These are phyloP conservation scores for Capsicum rhomboideum DNA, from an alignment of 257 asterid genomes.

Conservation along the genomic window DNA sequence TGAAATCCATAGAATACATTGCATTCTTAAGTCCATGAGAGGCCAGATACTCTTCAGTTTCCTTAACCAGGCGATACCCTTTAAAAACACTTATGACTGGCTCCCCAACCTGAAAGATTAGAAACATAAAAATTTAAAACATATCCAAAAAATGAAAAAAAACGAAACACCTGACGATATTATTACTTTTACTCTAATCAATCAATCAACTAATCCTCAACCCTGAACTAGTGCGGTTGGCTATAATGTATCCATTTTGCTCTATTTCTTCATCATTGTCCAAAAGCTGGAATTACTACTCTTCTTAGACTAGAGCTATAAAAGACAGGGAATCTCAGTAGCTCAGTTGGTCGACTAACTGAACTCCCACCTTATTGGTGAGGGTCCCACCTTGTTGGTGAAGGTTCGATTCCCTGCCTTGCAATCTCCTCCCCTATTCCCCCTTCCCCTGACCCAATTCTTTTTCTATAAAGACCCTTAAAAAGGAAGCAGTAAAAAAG, in stretches of 20 bases:
- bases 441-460: too few species aligned
- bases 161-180: not conserved
- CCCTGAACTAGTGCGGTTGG: not conserved
- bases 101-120: constrained; percentile 46
- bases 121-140: not conserved
- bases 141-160: not conserved
- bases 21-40: constrained; percentile 79
- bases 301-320: not conserved
- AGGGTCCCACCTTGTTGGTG: too few species aligned
- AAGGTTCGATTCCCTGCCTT: too few species aligned
- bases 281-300: not conserved
- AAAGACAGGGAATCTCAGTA: too few species aligned
- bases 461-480: too few species aligned
- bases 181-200: too few species aligned
- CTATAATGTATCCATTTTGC: not conserved
- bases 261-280: not conserved
- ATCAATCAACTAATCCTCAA: not conserved
- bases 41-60: constrained; percentile 73
- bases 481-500: not conserved
- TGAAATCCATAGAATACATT: constrained; percentile 50
- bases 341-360: too few species aligned
- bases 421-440: too few species aligned
- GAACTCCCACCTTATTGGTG: too few species aligned
- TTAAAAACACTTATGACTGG: constrained; percentile 59
- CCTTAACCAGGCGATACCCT: constrained; percentile 68